Percentiles rank a stretch among this genome's conserved stretches.
Conservation (phyloP, 108 stramenopile genomes). For the Mayamaea pseudoterrestris region DNA sequence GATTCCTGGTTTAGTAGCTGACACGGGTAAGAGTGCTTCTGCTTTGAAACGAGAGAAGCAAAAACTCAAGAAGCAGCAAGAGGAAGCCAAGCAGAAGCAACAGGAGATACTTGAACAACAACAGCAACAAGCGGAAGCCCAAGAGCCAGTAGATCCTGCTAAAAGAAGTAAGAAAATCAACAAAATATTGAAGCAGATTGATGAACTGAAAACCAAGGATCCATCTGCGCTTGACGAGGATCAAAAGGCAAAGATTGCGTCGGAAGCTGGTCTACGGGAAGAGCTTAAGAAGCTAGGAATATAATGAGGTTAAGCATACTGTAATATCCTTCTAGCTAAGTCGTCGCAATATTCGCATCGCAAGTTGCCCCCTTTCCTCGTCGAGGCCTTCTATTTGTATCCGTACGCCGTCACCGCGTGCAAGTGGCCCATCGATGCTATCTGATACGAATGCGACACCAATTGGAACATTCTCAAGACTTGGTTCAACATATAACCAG, state of each 20-base stretch:
- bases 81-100: conserved; percentile 42
- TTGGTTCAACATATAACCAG: conserved; percentile 75
- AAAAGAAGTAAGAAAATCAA: conserved; percentile 69
- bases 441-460: conserved; percentile 30
- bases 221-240: background rate
- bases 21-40: conserved; percentile 56
- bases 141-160: conserved; percentile 37
- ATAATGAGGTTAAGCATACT: background rate
- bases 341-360: conserved; percentile 38
- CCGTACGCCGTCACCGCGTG: conserved; percentile 47
- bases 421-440: conserved; percentile 6
- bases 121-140: conserved; percentile 15
- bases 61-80: conserved; percentile 30
- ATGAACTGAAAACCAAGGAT: conserved; percentile 68
- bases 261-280: background rate
- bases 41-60: conserved; percentile 63
- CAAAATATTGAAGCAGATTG: conserved; percentile 77
- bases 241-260: background rate
- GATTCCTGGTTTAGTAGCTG: conserved; percentile 34
- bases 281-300: background rate
- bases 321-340: conserved; percentile 4
- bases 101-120: conserved; percentile 22
- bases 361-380: conserved; percentile 59
- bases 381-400: conserved; percentile 68
- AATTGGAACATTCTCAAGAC: conserved; percentile 36